Base-by-base conservation (phyloP, 1,139 yeast species). In the Kodamaea plutei region DNA sequence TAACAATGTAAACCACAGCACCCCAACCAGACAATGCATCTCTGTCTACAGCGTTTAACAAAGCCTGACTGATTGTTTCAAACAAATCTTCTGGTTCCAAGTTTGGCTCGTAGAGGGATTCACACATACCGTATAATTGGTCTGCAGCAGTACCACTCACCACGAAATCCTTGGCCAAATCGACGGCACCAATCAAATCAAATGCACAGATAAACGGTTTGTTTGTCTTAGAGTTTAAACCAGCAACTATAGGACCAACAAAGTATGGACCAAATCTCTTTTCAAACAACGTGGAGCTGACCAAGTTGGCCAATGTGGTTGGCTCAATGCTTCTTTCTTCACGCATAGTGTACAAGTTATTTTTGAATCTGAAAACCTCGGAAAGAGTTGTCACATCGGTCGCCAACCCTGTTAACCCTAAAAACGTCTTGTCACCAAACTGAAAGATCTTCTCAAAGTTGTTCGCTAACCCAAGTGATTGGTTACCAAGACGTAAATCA, bases 11-110 rank as follows among this genome's bases (percentile, higher is more conserved):
- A 23, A 93, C 98, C 20, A 85, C 84, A 10, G 95, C 96, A 50
- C 99, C 99, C 96, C 97, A 91, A 40, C 98, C 98, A 30, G 95
- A 81, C 42, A 93, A 71, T 5, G 97, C 95, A 63, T 93, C 98
- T 69, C 99, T 83, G 58, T 93, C 99, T 26, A 84, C 94, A 14
- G 96, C 97, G 57, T 84, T 88, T 63, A 91, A 69, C 41, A 93
- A 66, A 1, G 96, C 89, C 63, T 93, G 99, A 48, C 95, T 82
- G 47, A 89, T 84, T 27, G 97, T 89, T 59, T 93, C 98, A 56
- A 93, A 93, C 50, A 93, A 69, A 56, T 91, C 96, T 45, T 93
- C 98, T 4, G 98, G 91, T 57, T 79, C 96, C 48, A 91, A 69
- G 52, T 83, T 66, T 23, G 97, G 97, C 59, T 91, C 97, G 61